Conservation (phyloP, 176 grass and related monocot genomes). For the Triticum turgidum region DNA sequence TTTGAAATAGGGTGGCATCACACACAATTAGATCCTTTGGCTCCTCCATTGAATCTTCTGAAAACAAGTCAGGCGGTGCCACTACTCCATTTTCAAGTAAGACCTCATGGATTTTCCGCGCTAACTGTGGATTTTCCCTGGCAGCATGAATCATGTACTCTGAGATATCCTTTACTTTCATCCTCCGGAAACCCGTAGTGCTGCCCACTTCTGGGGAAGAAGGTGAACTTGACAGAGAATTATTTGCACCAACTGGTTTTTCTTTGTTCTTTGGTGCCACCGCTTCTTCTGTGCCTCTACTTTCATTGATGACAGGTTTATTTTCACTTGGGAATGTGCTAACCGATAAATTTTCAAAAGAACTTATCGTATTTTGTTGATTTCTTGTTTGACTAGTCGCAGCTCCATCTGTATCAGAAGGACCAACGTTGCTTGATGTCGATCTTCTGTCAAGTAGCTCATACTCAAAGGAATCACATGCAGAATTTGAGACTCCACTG, state of each 20-base stretch:
- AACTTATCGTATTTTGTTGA: conserved; percentile 49
- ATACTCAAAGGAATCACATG: conserved; percentile 43
- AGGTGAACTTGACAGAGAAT: conserved; percentile 47
- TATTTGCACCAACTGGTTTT: conserved; percentile 17
- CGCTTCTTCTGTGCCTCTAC: conserved; percentile 3
- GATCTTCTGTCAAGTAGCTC: conserved; percentile 45
- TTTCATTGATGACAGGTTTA: conserved; percentile 30
- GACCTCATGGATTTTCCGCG: conserved; percentile 89
- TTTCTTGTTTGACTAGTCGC: conserved; percentile 40
- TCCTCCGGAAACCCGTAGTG: conserved; percentile 60
- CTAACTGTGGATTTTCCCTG: conserved; percentile 95
- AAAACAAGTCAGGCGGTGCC: conserved; percentile 89
- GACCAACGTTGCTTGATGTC: conserved; percentile 40
- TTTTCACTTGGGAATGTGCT: conserved; percentile 44
- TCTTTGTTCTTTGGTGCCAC: conserved; percentile 45
- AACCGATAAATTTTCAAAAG: conserved; percentile 45
- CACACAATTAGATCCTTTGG: conserved; percentile 61
- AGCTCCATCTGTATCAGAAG: conserved; percentile 51
- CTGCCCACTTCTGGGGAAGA: conserved; percentile 42
- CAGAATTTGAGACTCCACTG: conserved; percentile 49
- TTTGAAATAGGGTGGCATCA: conserved; percentile 54
- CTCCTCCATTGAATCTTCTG: conserved; percentile 74
- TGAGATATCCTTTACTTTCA: conserved; percentile 98
- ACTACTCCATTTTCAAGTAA: conserved; percentile 94
- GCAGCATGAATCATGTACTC: conserved; percentile 99